phyloP scores from a whole-genome alignment of 768 basidiomycete genomes.

The Clathrus columnatus region DNA sequence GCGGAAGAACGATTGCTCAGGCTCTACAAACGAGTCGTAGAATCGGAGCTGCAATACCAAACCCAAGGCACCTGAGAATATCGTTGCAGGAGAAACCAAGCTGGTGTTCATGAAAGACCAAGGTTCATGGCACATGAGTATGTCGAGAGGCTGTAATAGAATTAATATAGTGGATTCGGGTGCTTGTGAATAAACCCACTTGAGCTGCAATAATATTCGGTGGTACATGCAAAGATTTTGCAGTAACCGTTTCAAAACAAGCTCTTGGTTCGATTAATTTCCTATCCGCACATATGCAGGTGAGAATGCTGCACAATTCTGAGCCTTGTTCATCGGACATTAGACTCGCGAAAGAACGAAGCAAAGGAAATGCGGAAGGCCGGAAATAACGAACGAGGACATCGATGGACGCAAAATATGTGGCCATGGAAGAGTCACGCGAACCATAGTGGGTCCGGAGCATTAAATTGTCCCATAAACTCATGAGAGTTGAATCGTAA shows the following conservation, averaged over 20 bases:
- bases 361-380: neutral
- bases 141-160: neutral
- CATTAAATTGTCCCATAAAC: neutral
- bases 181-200: neutral
- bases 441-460: neutral
- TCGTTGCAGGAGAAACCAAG: neutral
- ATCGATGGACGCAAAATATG: neutral
- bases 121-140: neutral
- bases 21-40: neutral
- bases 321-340: neutral
- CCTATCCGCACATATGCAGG: neutral
- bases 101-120: neutral
- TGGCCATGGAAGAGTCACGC: neutral
- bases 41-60: neutral
- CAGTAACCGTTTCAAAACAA: neutral
- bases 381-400: neutral
- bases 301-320: neutral
- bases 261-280: neutral
- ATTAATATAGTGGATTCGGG: neutral
- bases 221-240: no score
- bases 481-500: neutral
- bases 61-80: neutral
- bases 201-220: neutral
- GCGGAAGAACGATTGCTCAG: neutral
- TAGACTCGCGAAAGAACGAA: neutral